Base-by-base conservation (phyloP, 306 rosid genomes). In the Delonix regia region DNA sequence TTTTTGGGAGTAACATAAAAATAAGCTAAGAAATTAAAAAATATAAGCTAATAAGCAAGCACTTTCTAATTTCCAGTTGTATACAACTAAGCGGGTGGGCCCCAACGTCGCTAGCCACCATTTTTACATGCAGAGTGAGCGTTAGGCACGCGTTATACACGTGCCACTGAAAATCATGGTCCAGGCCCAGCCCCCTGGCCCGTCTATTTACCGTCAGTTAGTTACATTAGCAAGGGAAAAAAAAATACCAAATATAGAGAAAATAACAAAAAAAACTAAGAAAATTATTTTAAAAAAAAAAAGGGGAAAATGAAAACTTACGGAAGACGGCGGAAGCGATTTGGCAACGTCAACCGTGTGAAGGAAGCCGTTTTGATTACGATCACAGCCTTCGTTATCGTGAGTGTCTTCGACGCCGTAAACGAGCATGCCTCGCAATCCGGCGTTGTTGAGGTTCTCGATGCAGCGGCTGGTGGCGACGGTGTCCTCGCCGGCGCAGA, bases 401-500 rank as follows among this genome's bases (percentile, higher is more conserved):
- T 69, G 18, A 9, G 94, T 97, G 16, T 85, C 96, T 83, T 93
- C 99, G 0, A 91, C 81, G 1, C 97, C 89, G 48, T 96, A 96
- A 18, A 83, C 94, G 0, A 93, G 89, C 98, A 96, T 96, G 25
- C 94, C 90, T 1, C 99, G 80, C 7, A 96, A 74, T 0, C 98
- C 98, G 0, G 81, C 89, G 3, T 83, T 83, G 47, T 84, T 80
- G 0, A 96, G 65, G 2, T 72, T 45, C 4, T 75, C 14, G 3
- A 93, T 88, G 45, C 89, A 83, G 1, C 27, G 6, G 0, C 85
- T 87, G 21, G 95, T 90, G 5, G 88, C 78, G 19, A 0, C 36
- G 2, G 89, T 73, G 12, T 96, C 93, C 57, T 91, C 92, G 4
- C 99, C 99, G 72, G 97, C 98, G 61, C 99, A 96, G 22, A 96